Evolutionary conservation across 2,329 filamentous ascomycete genomes (phyloP), one percentile per base, ranked within the genome.

Genomic region (Apiospora pterosperma): DNA sequence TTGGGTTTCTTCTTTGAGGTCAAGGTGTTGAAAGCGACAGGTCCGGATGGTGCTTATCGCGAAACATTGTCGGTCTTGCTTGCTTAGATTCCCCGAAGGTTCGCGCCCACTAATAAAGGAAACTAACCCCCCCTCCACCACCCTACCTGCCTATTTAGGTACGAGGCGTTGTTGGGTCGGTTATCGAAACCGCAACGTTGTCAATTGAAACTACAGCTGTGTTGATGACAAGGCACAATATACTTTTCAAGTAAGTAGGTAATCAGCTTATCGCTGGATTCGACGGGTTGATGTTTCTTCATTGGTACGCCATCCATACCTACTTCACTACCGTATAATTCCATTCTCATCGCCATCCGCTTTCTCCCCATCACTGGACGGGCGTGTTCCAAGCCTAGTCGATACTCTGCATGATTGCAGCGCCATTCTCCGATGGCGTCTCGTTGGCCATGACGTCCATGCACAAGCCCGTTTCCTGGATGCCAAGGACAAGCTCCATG

Each of bases 391-490:
- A n/a, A 55, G 28, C 16, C 28, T 55, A 55, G 19, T 55, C 48
- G 28, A 7, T 55, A 19, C 25, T 8, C 19, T 55, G 48, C 28
- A 55, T 34, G 7, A 55, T 55, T 3, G 48, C 48, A 34, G 48
- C 19, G 10, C 48, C 19, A 11, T 34, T 55, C 1, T 8, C 48
- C 28, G 48, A 34, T 11, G 48, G 28, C 28, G 28, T 10, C 48
- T 55, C 48, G 12, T 55, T 55, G 16, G 48, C 48, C 16, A 55
- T 55, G 16, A 10, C 4, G 12, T 65, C 63, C 60, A 65, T 65
- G 3, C 36, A 25, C 63, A 65, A 23, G 23, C 63, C 63, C 16
- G 63, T 65, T 36, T 58, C 42, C n/a, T 44, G 44, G 10, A 58
- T 61, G 5, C 60, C 60, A n/a, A 62, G 14, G 10, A 65, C 16